Conservation (phyloP, 768 basidiomycete genomes). For the Serendipita indica region DNA sequence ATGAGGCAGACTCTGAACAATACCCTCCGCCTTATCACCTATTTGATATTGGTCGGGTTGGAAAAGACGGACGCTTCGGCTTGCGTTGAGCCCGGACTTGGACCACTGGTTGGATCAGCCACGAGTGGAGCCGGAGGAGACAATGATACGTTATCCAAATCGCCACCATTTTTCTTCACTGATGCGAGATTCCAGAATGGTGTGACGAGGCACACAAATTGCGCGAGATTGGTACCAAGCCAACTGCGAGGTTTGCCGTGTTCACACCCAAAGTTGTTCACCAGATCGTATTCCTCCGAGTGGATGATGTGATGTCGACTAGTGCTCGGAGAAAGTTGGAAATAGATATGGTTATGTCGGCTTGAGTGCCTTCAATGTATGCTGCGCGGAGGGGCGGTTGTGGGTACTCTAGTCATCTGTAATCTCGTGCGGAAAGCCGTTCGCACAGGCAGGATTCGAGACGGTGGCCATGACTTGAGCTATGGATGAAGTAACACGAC, state of each 20-base stretch:
- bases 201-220: conserved; percentile 12
- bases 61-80: no score
- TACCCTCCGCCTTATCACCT: no score
- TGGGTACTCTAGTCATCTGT: not conserved
- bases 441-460: not conserved
- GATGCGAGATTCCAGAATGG: conserved; percentile 8
- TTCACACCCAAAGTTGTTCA: conserved; percentile 16
- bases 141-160: no score
- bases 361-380: not conserved
- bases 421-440: not conserved
- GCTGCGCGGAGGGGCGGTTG: not conserved
- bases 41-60: no score
- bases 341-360: not conserved
- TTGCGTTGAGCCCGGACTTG: no score
- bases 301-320: conserved; percentile 7
- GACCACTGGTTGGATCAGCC: no score
- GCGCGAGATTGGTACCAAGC: conserved; percentile 8
- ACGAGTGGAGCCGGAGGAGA: no score
- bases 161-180: not conserved
- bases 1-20: no score
- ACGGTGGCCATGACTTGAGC: not conserved
- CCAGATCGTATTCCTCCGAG: conserved; percentile 14
- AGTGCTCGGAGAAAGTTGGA: not conserved
- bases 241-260: conserved; percentile 16
- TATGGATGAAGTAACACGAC: no score